A percentile compares a stretch with the other conserved stretches of the same genome.
phyloP scores from a whole-genome alignment of 352 stramenopile genomes.

The Globisporangium canariense region DNA sequence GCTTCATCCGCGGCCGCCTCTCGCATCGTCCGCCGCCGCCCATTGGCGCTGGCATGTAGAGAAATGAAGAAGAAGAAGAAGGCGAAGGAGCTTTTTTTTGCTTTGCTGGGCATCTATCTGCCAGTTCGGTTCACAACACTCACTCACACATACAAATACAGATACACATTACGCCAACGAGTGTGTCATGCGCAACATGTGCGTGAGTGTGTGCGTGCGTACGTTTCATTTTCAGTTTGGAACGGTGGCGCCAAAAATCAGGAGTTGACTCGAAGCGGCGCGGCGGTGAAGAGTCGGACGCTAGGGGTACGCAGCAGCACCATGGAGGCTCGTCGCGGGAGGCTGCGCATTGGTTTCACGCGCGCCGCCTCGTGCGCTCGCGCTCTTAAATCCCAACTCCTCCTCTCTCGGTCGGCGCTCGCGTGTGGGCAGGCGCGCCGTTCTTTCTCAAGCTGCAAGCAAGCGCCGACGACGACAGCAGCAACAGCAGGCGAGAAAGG shows the following conservation, averaged over 20 bases:
- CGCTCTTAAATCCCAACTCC: slow-evolving; percentile 3
- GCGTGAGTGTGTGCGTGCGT: not conserved
- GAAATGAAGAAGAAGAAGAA: not conserved
- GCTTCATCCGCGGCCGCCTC: slow-evolving; percentile 76
- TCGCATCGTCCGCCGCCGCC: slow-evolving; percentile 44
- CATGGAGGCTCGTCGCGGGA: slow-evolving; percentile 1
- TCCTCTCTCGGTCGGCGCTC: not conserved
- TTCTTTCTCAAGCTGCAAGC: slow-evolving; percentile 11
- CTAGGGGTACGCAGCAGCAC: not conserved
- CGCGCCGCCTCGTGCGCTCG: slow-evolving; percentile 1
- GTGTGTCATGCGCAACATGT: too few relatives aligned
- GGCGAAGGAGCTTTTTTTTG: not conserved
- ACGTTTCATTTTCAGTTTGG: slow-evolving; percentile 4
- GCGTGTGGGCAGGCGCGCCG: not conserved
- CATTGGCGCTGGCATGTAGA: slow-evolving; percentile 17
- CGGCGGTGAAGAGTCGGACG: slow-evolving; percentile 1
- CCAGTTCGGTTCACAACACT: not conserved
- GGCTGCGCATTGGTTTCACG: slow-evolving; percentile 3
- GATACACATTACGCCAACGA: not conserved
- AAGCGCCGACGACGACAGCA: not conserved
- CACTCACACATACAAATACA: slow-evolving; percentile 1
- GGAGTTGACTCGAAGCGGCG: not conserved
- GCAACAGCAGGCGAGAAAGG: not conserved
- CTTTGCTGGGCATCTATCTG: not conserved
- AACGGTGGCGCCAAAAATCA: slow-evolving; percentile 1